These are phyloP conservation scores for Aphanomyces stellatus DNA, from an alignment of 352 stramenopile species.

Conservation along the genomic window DNA sequence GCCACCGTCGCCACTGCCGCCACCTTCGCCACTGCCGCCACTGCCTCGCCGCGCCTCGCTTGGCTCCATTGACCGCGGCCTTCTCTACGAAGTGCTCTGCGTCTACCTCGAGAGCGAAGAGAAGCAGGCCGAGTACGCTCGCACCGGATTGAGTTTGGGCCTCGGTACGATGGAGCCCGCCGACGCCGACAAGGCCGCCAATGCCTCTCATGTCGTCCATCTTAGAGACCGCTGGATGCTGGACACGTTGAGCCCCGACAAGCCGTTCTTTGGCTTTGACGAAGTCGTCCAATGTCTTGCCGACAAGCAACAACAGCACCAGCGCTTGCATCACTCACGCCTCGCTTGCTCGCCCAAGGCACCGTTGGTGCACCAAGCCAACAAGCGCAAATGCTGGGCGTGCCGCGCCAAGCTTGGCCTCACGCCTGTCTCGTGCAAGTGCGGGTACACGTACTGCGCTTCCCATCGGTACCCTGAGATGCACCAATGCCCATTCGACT, in stretches of 20 bases:
- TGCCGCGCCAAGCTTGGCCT: slow-evolving; percentile 81
- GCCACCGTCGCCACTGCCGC: not conserved
- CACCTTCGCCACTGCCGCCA: not conserved
- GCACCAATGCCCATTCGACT: slow-evolving; percentile 83
- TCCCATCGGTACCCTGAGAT: slow-evolving; percentile 85
- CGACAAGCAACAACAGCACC: too few species aligned
- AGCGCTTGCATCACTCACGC: not conserved
- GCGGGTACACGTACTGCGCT: slow-evolving; percentile 85
- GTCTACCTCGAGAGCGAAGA: slow-evolving; percentile 20
- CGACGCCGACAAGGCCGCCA: not conserved
- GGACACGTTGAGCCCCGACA: slow-evolving; percentile 10
- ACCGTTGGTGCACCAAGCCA: slow-evolving; percentile 54
- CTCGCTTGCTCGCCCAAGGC: too few species aligned
- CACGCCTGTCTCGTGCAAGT: slow-evolving; percentile 77
- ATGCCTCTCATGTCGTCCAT: too few species aligned
- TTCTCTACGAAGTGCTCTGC: slow-evolving; percentile 16
- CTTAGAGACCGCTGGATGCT: slow-evolving; percentile 17
- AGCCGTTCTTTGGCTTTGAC: slow-evolving; percentile 13
- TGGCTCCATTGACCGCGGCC: slow-evolving; percentile 8
- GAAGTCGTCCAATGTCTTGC: not conserved
- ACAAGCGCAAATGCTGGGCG: slow-evolving; percentile 80
- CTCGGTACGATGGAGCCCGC: slow-evolving; percentile 7
- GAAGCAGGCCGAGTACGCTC: slow-evolving; percentile 12
- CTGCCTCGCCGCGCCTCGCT: not conserved
- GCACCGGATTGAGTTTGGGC: slow-evolving; percentile 1